Conservation (phyloP, 2,329 filamentous ascomycete genomes). For the Colletotrichum tabaci region DNA sequence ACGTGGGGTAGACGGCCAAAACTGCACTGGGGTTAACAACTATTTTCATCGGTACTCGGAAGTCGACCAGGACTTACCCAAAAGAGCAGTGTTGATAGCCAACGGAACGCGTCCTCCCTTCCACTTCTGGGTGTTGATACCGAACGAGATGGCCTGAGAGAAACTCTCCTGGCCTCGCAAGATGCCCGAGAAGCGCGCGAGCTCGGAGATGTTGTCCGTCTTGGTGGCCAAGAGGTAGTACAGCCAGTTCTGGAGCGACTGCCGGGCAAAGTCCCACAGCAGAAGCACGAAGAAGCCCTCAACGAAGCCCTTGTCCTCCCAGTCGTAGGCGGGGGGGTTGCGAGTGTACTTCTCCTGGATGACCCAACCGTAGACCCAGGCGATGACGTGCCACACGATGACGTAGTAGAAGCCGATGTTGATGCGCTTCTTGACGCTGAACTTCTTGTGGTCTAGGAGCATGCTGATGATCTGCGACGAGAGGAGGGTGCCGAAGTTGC, state of each 20-base stretch:
- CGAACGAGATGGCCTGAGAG: constrained; percentile 56
- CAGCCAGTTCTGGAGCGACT: constrained; percentile 69
- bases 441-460: constrained; percentile 59
- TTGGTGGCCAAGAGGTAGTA: constrained; percentile 70
- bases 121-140: constrained; percentile 57
- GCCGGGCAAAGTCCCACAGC: constrained; percentile 65
- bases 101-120: constrained; percentile 55
- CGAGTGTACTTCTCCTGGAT: constrained; percentile 65
- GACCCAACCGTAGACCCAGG: constrained; percentile 69
- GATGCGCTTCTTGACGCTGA: constrained; percentile 57
- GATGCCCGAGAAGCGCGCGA: constrained; percentile 58
- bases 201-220: constrained; percentile 69
- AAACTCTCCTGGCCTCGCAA: constrained; percentile 59
- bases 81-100: constrained; percentile 56
- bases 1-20: constrained; percentile 48
- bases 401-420: constrained; percentile 62
- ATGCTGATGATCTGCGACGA: constrained; percentile 61
- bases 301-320: constrained; percentile 58
- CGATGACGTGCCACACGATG: constrained; percentile 59
- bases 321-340: constrained; percentile 57
- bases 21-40: constrained; percentile 41
- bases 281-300: constrained; percentile 64
- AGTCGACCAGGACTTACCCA: constrained; percentile 48
- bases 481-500: constrained; percentile 53
- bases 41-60: neutral